Conservation (phyloP, 75 land plant species). For the Ceratopteris richardii region DNA sequence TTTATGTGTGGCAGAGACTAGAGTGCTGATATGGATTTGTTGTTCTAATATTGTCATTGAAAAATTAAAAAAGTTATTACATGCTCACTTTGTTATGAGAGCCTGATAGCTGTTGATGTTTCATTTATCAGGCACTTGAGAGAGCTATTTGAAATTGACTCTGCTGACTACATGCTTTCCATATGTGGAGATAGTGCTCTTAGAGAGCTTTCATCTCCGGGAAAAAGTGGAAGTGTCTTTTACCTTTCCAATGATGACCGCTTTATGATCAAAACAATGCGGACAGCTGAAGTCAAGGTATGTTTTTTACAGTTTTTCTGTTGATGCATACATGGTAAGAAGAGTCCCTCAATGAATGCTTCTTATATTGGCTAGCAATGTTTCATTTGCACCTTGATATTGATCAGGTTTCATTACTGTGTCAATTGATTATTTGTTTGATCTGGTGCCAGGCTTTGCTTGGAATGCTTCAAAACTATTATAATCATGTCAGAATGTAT, state of each 20-base stretch:
- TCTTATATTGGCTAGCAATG: too few relatives aligned
- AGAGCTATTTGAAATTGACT: conserved; percentile 96
- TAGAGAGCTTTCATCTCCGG: conserved; percentile 92
- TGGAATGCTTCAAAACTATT: conserved; percentile 81
- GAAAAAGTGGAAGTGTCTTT: conserved; percentile 97
- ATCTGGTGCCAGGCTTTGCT: conserved; percentile 56
- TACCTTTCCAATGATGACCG: conserved; percentile 95
- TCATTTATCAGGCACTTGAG: conserved; percentile 75
- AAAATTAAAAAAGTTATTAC: too few relatives aligned
- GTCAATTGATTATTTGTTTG: not conserved
- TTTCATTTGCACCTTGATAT: too few relatives aligned
- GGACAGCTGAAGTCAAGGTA: conserved; percentile 90
- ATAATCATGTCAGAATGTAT: conserved; percentile 66
- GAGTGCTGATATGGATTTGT: too few relatives aligned
- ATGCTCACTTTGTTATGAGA: too few relatives aligned
- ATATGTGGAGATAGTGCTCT: conserved; percentile 92
- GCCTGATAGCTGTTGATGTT: too few relatives aligned
- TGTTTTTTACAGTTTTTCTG: not conserved
- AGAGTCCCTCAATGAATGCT: not conserved
- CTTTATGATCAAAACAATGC: conserved; percentile 91
- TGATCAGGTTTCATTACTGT: too few relatives aligned
- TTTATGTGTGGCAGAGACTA: too few relatives aligned
- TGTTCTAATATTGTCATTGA: too few relatives aligned
- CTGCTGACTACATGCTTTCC: conserved; percentile 98
- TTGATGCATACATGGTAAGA: not conserved